Evolutionary conservation across 179 eudicot species (phyloP).

Genomic region (Camellia oleifera): DNA sequence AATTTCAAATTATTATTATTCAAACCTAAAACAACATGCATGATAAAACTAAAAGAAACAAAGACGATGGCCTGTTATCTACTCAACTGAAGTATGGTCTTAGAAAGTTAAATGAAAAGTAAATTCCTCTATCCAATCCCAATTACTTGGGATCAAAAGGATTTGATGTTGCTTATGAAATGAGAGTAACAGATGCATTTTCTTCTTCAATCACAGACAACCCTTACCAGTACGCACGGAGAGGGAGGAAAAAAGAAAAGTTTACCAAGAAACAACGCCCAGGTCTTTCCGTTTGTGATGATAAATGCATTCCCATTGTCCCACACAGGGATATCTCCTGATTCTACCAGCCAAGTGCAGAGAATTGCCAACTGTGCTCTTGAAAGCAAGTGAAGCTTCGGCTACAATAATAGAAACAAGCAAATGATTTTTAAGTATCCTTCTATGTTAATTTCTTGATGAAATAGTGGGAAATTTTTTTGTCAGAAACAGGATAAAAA

Average conservation of each 20-base stretch:
- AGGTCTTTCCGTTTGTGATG: slow-evolving; percentile 7
- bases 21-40: not conserved
- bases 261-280: slow-evolving; percentile 10
- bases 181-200: not conserved
- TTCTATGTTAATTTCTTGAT: not conserved
- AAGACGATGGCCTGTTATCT: not conserved
- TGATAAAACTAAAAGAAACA: not conserved
- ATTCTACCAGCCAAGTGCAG: slow-evolving; percentile 12
- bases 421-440: not conserved
- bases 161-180: not conserved
- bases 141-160: not conserved
- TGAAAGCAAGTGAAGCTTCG: slow-evolving; percentile 21
- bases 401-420: slow-evolving; percentile 9
- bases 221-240: not conserved
- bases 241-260: not conserved
- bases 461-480: not conserved
- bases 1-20: not conserved
- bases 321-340: slow-evolving; percentile 15
- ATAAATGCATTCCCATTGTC: not conserved
- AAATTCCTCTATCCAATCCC: not conserved
- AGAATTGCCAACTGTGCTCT: slow-evolving; percentile 16
- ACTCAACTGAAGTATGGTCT: not conserved
- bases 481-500: not conserved
- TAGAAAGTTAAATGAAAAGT: not conserved
- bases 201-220: not conserved